These are phyloP conservation scores for Russula olivacea DNA, from an alignment of 768 basidiomycete genomes.

Conservation along the genomic window DNA sequence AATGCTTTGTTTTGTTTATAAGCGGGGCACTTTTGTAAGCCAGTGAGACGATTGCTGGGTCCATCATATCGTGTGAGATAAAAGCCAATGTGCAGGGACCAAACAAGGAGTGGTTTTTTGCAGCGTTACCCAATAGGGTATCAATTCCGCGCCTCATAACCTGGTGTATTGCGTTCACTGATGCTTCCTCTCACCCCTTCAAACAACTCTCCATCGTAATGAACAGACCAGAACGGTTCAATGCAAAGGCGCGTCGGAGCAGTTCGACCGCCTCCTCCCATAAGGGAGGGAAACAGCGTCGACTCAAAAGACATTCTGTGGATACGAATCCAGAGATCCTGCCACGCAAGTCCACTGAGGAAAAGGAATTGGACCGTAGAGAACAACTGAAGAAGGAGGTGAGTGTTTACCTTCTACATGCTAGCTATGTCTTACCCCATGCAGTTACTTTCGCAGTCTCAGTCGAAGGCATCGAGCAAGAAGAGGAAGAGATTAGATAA, in stretches of 20 bases:
- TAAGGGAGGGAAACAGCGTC: conserved; percentile 48
- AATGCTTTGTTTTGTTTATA: too few relatives aligned
- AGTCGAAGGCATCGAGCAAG: conserved; percentile 39
- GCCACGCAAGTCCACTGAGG: conserved; percentile 28
- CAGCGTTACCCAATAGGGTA: too few relatives aligned
- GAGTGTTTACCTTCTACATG: background rate
- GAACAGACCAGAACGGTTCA: conserved; percentile 37
- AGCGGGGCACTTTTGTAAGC: too few relatives aligned
- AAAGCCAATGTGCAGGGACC: too few relatives aligned
- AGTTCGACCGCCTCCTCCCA: conserved; percentile 51
- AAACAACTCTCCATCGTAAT: conserved; percentile 1
- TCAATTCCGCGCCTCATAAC: too few relatives aligned
- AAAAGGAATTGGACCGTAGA: conserved; percentile 29
- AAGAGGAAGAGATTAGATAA: conserved; percentile 47
- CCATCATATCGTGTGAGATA: too few relatives aligned
- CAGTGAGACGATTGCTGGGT: too few relatives aligned
- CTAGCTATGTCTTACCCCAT: background rate
- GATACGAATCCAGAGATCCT: conserved; percentile 28
- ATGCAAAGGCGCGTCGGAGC: conserved; percentile 58
- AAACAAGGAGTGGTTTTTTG: too few relatives aligned
- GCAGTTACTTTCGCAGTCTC: conserved; percentile 25
- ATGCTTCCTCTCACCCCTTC: background rate
- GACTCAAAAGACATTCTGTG: background rate
- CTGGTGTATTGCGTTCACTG: too few relatives aligned
- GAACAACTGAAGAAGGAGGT: conserved; percentile 32